Conservation (phyloP, 2,329 filamentous ascomycete genomes). For the Talaromyces sp. region DNA sequence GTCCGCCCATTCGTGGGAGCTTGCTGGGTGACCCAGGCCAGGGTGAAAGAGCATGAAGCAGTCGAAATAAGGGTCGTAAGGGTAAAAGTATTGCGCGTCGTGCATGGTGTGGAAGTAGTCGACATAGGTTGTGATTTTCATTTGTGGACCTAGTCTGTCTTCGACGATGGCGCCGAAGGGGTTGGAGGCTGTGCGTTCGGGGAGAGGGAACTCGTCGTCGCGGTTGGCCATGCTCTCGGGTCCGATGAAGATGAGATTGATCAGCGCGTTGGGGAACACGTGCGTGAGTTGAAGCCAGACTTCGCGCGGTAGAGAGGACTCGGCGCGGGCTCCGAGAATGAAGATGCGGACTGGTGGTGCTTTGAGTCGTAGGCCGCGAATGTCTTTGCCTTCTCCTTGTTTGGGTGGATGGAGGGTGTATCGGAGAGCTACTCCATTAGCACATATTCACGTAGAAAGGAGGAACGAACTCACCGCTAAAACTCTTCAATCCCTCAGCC, state of each 20-base stretch:
- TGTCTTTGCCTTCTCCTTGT: constrained; percentile 68
- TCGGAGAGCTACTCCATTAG: constrained; percentile 64
- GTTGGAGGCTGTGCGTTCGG: constrained; percentile 77
- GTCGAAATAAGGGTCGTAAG: constrained; percentile 98
- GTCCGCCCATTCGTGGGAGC: constrained; percentile 88
- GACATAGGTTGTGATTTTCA: constrained; percentile 97
- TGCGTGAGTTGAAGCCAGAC: constrained; percentile 94
- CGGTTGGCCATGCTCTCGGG: constrained; percentile 95
- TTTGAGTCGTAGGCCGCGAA: constrained; percentile 77
- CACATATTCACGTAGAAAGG: neutral
- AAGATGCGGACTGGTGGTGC: constrained; percentile 90
- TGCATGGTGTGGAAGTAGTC: constrained; percentile 98
- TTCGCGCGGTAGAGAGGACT: constrained; percentile 90
- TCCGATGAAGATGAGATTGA: constrained; percentile 92
- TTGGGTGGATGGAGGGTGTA: constrained; percentile 90
- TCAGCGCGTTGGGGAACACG: constrained; percentile 85
- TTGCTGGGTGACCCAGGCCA: constrained; percentile 89
- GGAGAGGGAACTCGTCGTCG: constrained; percentile 87
- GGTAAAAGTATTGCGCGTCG: constrained; percentile 82
- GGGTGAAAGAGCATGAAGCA: constrained; percentile 97
- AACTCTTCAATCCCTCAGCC: constrained; percentile 84
- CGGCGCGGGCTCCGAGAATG: constrained; percentile 90
- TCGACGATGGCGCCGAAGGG: constrained; percentile 94
- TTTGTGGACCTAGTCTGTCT: constrained; percentile 78
- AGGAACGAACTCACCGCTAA: constrained; percentile 65